Conservation (phyloP, 2,329 filamentous ascomycete species). For the Grosmannia huntii region DNA sequence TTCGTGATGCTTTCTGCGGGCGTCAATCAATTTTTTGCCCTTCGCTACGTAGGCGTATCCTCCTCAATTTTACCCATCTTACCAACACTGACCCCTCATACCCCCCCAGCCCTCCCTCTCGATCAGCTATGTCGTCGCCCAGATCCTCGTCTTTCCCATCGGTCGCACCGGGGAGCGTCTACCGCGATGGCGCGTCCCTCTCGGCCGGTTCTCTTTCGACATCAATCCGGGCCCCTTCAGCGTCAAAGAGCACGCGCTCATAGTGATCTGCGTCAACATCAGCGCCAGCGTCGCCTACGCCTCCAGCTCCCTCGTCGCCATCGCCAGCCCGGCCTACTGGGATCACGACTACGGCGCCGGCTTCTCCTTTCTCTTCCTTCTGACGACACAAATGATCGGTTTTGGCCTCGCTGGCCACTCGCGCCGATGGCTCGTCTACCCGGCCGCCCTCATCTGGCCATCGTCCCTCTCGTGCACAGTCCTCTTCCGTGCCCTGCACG, state of each 20-base stretch:
- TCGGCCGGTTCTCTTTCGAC: slow-evolving; percentile 23
- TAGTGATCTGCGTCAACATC: slow-evolving; percentile 26
- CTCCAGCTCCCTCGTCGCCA: no score
- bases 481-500: no score
- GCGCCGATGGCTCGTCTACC: no score
- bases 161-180: slow-evolving; percentile 39
- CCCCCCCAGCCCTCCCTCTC: slow-evolving; percentile 34
- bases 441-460: no score
- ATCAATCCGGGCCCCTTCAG: slow-evolving; percentile 45
- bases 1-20: slow-evolving; percentile 7
- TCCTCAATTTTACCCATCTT: no score
- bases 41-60: slow-evolving; percentile 3
- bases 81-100: background rate
- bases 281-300: no score
- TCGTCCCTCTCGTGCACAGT: no score
- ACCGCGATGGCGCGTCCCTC: slow-evolving; percentile 33
- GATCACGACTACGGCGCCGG: no score
- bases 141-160: slow-evolving; percentile 42
- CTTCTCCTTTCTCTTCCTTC: no score
- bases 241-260: slow-evolving; percentile 47
- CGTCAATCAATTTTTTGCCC: slow-evolving; percentile 7
- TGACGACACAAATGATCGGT: no score
- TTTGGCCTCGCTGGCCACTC: no score
- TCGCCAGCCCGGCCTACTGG: no score
- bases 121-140: slow-evolving; percentile 42